These are phyloP conservation scores for Pyricularia sp. DNA, from an alignment of 2,329 filamentous ascomycete genomes.

Conservation along the genomic window DNA sequence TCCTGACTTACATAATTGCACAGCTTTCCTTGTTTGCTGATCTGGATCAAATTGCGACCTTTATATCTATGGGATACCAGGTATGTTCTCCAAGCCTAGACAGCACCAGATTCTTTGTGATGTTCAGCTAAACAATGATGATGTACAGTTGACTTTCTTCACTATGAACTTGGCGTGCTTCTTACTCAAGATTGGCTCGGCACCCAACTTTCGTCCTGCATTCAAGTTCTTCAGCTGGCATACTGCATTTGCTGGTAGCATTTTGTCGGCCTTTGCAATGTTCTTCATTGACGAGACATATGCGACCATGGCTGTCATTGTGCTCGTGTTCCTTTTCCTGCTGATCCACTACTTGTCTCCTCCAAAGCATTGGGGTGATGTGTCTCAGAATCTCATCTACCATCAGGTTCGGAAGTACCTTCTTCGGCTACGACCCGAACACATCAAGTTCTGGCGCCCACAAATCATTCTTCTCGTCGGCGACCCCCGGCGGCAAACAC, in stretches of 20 bases:
- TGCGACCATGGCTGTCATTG: constrained; percentile 63
- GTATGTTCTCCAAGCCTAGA: constrained; percentile 21
- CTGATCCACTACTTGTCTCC: constrained; percentile 79
- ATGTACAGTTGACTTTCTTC: constrained; percentile 67
- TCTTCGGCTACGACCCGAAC: constrained; percentile 72
- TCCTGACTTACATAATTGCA: constrained; percentile 65
- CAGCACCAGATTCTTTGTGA: neutral
- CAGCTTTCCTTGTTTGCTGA: constrained; percentile 75
- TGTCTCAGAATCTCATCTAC: constrained; percentile 83
- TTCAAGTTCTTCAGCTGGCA: constrained; percentile 88
- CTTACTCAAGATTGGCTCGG: constrained; percentile 75
- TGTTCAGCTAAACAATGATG: neutral
- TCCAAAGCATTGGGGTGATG: constrained; percentile 83
- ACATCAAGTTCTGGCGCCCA: constrained; percentile 90
- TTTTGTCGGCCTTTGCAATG: constrained; percentile 75
- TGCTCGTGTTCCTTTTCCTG: constrained; percentile 69
- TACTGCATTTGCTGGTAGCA: constrained; percentile 63
- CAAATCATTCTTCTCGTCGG: constrained; percentile 81
- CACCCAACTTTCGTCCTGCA: constrained; percentile 79
- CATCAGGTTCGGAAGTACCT: constrained; percentile 80
- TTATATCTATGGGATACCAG: constrained; percentile 85
- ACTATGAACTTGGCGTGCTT: constrained; percentile 86
- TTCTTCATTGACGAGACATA: constrained; percentile 83
- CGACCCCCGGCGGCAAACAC: constrained; percentile 70
- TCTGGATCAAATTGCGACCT: constrained; percentile 79